Evolutionary conservation across 768 basidiomycete genomes (phyloP).

Genomic region (Dioszegia hungarica): DNA sequence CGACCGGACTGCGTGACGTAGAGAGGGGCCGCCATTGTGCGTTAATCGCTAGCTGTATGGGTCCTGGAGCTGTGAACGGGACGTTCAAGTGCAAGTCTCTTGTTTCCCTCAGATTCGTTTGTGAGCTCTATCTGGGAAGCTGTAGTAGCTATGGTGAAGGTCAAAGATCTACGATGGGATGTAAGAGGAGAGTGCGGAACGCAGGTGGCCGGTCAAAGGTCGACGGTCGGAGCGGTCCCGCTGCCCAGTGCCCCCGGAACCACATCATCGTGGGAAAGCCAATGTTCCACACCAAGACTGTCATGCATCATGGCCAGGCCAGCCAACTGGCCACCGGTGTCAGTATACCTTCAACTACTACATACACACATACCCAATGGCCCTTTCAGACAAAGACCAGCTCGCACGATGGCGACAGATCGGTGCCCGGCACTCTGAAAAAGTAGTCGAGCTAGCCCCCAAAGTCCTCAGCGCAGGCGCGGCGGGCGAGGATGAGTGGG

Average conservation of each 20-base stretch:
- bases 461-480: constrained; percentile 36
- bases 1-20: constrained; percentile 71
- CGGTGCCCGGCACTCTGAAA: constrained; percentile 39
- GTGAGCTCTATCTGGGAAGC: too few relatives aligned
- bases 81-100: too few relatives aligned
- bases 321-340: too few relatives aligned
- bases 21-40: constrained; percentile 80
- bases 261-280: neutral
- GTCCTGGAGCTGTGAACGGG: neutral
- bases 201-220: too few relatives aligned
- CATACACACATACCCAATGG: neutral
- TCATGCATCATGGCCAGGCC: too few relatives aligned
- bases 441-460: constrained; percentile 36
- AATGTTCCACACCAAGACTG: neutral
- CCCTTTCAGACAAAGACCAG: neutral
- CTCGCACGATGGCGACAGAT: constrained; percentile 41
- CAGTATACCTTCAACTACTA: neutral
- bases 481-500: constrained; percentile 39
- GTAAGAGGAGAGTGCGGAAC: too few relatives aligned
- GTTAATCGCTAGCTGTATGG: neutral
- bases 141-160: too few relatives aligned
- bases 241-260: neutral
- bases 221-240: too few relatives aligned
- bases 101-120: too few relatives aligned
- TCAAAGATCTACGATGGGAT: too few relatives aligned